These are phyloP conservation scores for Candida chilensis DNA, from an alignment of 805 yeast genomes.

Conservation along the genomic window DNA sequence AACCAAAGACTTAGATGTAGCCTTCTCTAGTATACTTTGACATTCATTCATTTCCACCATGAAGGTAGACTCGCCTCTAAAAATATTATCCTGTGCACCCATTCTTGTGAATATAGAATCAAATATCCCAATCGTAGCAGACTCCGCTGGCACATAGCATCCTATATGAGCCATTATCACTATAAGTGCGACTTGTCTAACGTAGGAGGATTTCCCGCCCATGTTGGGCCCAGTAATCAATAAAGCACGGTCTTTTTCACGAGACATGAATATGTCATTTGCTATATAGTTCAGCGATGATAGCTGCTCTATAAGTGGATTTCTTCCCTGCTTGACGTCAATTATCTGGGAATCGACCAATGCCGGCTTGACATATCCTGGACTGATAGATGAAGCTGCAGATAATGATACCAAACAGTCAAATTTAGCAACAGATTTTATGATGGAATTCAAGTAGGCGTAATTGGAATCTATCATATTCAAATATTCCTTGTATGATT, in stretches of 20 bases:
- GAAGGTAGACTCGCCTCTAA: slow-evolving; percentile 75
- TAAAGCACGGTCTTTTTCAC: slow-evolving; percentile 38
- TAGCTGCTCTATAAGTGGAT: slow-evolving; percentile 56
- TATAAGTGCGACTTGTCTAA: slow-evolving; percentile 62
- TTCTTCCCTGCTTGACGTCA: slow-evolving; percentile 47
- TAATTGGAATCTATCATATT: slow-evolving; percentile 21
- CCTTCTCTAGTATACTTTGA: slow-evolving; percentile 38
- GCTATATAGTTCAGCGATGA: slow-evolving; percentile 42
- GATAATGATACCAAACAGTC: slow-evolving; percentile 67
- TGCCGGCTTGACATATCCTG: slow-evolving; percentile 39
- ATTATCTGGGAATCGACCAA: slow-evolving; percentile 39
- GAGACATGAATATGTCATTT: slow-evolving; percentile 48
- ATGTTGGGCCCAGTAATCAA: slow-evolving; percentile 81
- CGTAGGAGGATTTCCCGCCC: slow-evolving; percentile 82
- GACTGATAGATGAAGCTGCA: slow-evolving; percentile 40
- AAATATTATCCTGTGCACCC: slow-evolving; percentile 77
- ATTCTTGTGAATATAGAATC: slow-evolving; percentile 50
- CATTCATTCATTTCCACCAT: slow-evolving; percentile 71
- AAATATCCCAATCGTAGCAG: slow-evolving; percentile 55
- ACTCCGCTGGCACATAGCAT: slow-evolving; percentile 60
- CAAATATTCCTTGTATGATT: slow-evolving; percentile 33
- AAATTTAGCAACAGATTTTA: slow-evolving; percentile 39
- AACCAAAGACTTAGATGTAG: slow-evolving; percentile 48
- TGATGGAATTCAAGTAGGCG: slow-evolving; percentile 26
- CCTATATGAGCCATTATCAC: slow-evolving; percentile 75